Evolutionary conservation across 2,329 filamentous ascomycete species (phyloP), one percentile per base, ranked within the genome.

Genomic region (Cadophora luteo-olivacea): DNA sequence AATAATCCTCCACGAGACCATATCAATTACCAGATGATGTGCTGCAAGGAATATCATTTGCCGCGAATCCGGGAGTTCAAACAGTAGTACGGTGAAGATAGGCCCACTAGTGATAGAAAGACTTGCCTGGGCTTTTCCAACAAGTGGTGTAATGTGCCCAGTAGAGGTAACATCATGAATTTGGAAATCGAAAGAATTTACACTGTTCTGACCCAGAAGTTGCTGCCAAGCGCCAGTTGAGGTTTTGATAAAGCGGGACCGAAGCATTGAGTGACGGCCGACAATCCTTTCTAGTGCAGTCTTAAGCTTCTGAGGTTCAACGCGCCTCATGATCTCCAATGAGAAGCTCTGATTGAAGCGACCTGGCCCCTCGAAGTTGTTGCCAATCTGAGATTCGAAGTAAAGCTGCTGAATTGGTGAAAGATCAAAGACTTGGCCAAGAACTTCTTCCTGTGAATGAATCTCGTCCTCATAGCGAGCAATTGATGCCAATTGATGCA

Each of bases 1-100:
- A n/a, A 80, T 69, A 7, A 80, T 69, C 32, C 78, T 72, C 79
- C 79, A 81, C 7, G 78, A 77, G 19, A 80, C 79, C 14, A 80
- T 63, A 60, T 80, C 78, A 63, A 80, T 76, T 24, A 73, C 69
- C 19, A 74, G 41, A 65, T 74, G 72, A 51, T 74, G 72, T 2
- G 65, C 70, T 12, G 33, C 63, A 1, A 76, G 25, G 33, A 69
- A 69, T 6, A 74, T 32, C 9, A 63, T n/a, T 38, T 68, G 61
- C 7, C 8, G 57, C 24, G 19, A n/a, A 4, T 22, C 45, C 9
- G 45, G 16, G 19, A 48, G 16, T 4, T 48, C 22, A 8, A 4
- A 48, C 4, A 48, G 45, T 5, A n/a, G 45, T 9, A 22, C 45
- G 4, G 45, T 48, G 19, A 48, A 48, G 9, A 48, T 19, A 22